Base-by-base conservation (phyloP, 345 rosid species). In the Hevea brasiliensis region DNA sequence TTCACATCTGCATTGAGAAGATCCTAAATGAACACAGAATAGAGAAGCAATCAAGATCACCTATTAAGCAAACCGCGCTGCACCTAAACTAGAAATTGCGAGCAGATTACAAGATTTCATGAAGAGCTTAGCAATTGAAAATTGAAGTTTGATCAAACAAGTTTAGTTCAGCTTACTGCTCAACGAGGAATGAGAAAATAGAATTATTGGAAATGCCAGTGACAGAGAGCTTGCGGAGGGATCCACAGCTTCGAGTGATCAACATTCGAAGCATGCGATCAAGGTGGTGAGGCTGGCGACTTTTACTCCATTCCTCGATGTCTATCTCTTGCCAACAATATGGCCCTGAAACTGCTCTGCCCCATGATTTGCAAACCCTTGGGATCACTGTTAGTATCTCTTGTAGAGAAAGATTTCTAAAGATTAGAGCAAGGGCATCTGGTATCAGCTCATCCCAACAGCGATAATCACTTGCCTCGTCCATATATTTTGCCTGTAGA, bases 261-360 rank as follows among this genome's bases (percentile, higher is more conserved):
- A 94, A 81, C 93, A 90, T 81, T 61, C 73, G 87, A 77, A 94
- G 89, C 96, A 94, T 90, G 57, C 89, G 88, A 65, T 92, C 92
- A 6, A 86, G 60, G 7, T 79, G 84, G 50, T 75, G 75, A 0
- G 88, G 83, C 44, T 73, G 65, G 76, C 87, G 86, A 18, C 72
- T 66, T 37, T 75, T 76, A 71, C 97, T 87, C 93, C 94, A 92
- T 24, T 89, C 87, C 79, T 87, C 94, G 71, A 94, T 83, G 80
- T 90, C 91, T 45, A 94, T 86, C 85, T 90, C 94, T 78, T 92
- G 98, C 98, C 97, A 94, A 76, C 98, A 94, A 72, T 92, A 92
- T 72, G 98, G 94, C 70, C 96, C 98, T n/a, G 76, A 74, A 29
- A 90, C 97, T 40, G 86, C 87, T 80, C 80, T 85, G 78, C 78